Evolutionary conservation across 2,329 filamentous ascomycete genomes (phyloP).

Genomic region (Emericellopsis cladophorae): DNA sequence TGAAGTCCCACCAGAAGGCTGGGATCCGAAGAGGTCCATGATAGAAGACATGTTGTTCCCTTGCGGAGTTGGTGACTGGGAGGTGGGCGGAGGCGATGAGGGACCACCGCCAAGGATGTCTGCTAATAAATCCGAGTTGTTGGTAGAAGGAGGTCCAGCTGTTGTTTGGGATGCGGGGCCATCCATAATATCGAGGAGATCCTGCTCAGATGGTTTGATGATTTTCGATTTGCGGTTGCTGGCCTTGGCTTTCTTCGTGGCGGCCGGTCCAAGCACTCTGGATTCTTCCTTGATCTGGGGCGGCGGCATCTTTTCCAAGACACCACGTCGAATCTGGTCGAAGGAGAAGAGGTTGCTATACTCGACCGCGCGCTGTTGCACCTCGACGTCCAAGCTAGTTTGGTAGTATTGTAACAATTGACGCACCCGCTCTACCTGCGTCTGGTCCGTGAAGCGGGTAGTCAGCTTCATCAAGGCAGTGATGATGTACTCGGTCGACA

Average conservation of each 20-base stretch:
- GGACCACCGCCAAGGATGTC: constrained; percentile 79
- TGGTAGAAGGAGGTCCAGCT: constrained; percentile 47
- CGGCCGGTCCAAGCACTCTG: constrained; percentile 72
- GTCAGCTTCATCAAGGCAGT: constrained; percentile 93
- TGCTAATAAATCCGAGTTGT: constrained; percentile 77
- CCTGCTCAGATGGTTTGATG: constrained; percentile 77
- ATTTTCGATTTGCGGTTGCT: constrained; percentile 65
- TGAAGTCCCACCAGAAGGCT: constrained; percentile 17
- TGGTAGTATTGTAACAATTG: constrained; percentile 66
- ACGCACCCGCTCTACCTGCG: constrained; percentile 79
- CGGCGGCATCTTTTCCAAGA: constrained; percentile 94
- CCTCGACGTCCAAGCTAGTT: constrained; percentile 83
- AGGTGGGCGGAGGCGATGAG: constrained; percentile 23
- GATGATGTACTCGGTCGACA: constrained; percentile 89
- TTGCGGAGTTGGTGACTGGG: constrained; percentile 35
- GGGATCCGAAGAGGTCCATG: constrained; percentile 71
- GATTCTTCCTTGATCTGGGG: constrained; percentile 96
- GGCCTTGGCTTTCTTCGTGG: constrained; percentile 51
- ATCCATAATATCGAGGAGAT: constrained; percentile 88
- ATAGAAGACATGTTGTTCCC: constrained; percentile 56
- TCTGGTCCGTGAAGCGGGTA: constrained; percentile 67
- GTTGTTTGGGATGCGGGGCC: constrained; percentile 41
- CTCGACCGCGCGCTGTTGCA: constrained; percentile 91
- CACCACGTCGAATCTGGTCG: constrained; percentile 76
- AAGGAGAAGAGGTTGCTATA: constrained; percentile 90